phyloP scores from a whole-genome alignment of 2,329 filamentous ascomycete genomes.

The Metarhizium guizhouense region DNA sequence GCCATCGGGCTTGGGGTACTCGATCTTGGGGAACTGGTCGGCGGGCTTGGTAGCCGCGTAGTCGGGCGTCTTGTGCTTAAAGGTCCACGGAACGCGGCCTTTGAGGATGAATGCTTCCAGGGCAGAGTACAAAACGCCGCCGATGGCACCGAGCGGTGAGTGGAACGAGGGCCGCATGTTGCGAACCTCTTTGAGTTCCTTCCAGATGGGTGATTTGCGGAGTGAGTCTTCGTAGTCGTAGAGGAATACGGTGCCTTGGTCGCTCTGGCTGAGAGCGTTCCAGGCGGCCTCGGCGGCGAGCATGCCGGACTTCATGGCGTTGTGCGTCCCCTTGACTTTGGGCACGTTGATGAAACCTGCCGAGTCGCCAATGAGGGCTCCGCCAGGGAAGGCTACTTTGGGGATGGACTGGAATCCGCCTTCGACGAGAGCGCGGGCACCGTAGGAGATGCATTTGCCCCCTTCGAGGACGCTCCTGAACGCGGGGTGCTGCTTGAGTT shows the following conservation, averaged over 20 bases:
- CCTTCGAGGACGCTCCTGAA: slow-evolving; percentile 84
- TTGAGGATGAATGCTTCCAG: slow-evolving; percentile 83
- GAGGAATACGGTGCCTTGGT: slow-evolving; percentile 71
- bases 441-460: slow-evolving; percentile 96
- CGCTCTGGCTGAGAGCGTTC: slow-evolving; percentile 53
- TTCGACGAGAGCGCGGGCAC: slow-evolving; percentile 82
- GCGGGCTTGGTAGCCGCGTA: slow-evolving; percentile 71
- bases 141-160: slow-evolving; percentile 75
- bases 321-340: slow-evolving; percentile 98
- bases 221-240: slow-evolving; percentile 91
- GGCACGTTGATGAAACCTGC: slow-evolving; percentile 96
- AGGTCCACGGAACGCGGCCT: slow-evolving; percentile 82
- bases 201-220: slow-evolving; percentile 82
- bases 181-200: slow-evolving; percentile 86
- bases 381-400: slow-evolving; percentile 92
- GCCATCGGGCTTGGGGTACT: slow-evolving; percentile 94
- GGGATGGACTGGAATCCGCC: slow-evolving; percentile 97
- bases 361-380: slow-evolving; percentile 90
- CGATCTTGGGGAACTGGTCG: slow-evolving; percentile 75
- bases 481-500: slow-evolving; percentile 94
- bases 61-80: slow-evolving; percentile 76
- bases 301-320: slow-evolving; percentile 96
- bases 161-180: slow-evolving; percentile 98
- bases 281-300: slow-evolving; percentile 87
- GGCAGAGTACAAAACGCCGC: slow-evolving; percentile 86